Conservation (phyloP, 2,329 filamentous ascomycete genomes). For the Tricladium varicosporioides region DNA sequence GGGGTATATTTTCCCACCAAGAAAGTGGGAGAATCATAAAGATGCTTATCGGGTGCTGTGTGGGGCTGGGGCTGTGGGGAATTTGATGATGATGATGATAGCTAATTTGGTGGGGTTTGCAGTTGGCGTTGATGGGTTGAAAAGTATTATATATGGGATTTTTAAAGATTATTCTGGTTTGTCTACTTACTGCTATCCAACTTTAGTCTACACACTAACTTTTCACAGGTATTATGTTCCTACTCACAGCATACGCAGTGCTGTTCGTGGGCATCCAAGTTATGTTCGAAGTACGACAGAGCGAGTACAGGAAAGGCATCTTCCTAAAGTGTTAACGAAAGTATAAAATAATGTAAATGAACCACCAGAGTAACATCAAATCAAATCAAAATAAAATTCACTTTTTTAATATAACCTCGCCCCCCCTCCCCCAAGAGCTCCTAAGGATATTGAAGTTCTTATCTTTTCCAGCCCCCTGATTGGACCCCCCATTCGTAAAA, state of each 20-base stretch:
- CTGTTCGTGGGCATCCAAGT: conserved; percentile 85
- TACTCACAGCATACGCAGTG: conserved; percentile 66
- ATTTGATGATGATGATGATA: conserved; percentile 91
- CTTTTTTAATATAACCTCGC: too few species aligned
- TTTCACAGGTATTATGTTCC: conserved; percentile 63
- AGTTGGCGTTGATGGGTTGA: conserved; percentile 82
- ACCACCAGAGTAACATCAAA: too few species aligned
- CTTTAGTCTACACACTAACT: too few species aligned
- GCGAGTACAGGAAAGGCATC: conserved; percentile 79
- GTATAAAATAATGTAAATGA: too few species aligned
- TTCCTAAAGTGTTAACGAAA: conserved; percentile 69
- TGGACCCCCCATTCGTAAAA: too few species aligned
- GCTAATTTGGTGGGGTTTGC: conserved; percentile 96
- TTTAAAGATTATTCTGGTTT: conserved; percentile 69
- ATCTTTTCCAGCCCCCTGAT: too few species aligned
- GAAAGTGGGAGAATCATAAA: conserved; percentile 66
- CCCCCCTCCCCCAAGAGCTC: too few species aligned
- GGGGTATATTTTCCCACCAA: conserved; percentile 65
- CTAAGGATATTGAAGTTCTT: too few species aligned
- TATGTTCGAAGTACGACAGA: conserved; percentile 94
- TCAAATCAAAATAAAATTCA: too few species aligned
- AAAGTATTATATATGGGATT: conserved; percentile 73
- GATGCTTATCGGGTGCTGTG: conserved; percentile 77
- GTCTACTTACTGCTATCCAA: too few species aligned
- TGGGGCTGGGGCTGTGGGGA: conserved; percentile 75